Base-by-base conservation (phyloP, 805 yeast species). In the Saturnispora kantuleensis region DNA sequence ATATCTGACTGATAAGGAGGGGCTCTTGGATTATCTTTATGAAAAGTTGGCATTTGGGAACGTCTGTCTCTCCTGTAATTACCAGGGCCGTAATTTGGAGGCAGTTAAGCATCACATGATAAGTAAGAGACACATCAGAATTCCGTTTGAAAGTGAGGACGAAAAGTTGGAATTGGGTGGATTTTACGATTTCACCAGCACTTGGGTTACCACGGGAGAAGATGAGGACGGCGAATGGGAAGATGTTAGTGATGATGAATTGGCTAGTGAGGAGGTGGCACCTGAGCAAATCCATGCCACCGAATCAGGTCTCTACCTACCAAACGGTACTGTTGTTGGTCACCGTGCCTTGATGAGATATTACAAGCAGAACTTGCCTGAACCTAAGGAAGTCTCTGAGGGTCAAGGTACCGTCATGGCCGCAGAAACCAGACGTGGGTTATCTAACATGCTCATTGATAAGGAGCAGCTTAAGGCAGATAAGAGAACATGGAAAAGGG, bases 101-200 rank as follows among this genome's bases (percentile, higher is more conserved):
- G 84, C 95, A 48, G 88, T 85, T 10, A 79, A 96, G 53, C 93
- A 86, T 36, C 99, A 93, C 62, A 81, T 87, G 84, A 55, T 70
- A 4, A 73, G 83, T 8, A 93, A 93, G 63, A 78, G 87, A 47
- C 99, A 93, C 62, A 83, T 90, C 67, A 76, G 78, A 57, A 73
- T 93, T 48, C 97, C 97, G 1, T 93, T 84, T 63, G 97, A 93
- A 55, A 64, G 77, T 0, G 81, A 77, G 44, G 81, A 81, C 46
- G 95, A 93, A 56, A 79, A 79, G 56, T 72, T 79, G 39, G 83
- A 81, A 56, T 71, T 90, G 37, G 74, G 88, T 0, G 81, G 78
- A 35, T 93, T 82, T 57, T 93, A 93, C 59, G 96, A 90, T 59
- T 89, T 86, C 64, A 68, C 81, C 3, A 71, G 85, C 1, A 69